These are phyloP conservation scores for Mucor racemosus DNA, from an alignment of 371 early-diverging fungal species.

Conservation along the genomic window DNA sequence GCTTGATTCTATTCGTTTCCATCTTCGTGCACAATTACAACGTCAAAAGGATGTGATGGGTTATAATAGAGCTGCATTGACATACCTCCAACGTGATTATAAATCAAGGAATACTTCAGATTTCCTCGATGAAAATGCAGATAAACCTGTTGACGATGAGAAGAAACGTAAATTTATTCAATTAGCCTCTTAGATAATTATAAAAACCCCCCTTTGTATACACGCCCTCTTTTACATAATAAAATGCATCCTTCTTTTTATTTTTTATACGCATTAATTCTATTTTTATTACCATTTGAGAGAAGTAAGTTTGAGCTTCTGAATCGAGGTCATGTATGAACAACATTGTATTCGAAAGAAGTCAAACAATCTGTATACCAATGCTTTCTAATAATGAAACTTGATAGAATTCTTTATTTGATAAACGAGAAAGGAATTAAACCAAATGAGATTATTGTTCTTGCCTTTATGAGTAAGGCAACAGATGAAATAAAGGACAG, in stretches of 20 bases:
- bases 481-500: no score
- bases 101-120: conserved; percentile 73
- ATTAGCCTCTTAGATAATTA: conserved; percentile 18
- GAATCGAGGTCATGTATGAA: no score
- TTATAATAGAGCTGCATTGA: conserved; percentile 78
- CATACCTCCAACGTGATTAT: conserved; percentile 72
- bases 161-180: conserved; percentile 80
- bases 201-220: conserved; percentile 4
- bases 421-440: no score
- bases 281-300: no score
- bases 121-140: conserved; percentile 68
- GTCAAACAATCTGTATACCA: no score
- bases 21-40: conserved; percentile 66
- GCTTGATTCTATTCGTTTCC: conserved; percentile 74
- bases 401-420: no score
- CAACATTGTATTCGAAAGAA: no score
- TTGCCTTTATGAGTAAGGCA: no score
- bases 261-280: neutral
- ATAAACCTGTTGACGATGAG: conserved; percentile 49
- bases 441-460: no score
- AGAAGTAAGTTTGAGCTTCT: no score
- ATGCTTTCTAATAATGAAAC: no score
- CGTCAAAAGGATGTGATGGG: conserved; percentile 79
- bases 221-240: neutral
- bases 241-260: conserved; percentile 6